Percentiles rank a stretch among this genome's conserved stretches.
phyloP scores from a whole-genome alignment of 306 rosid species.

The Trichosanthes truncata region DNA sequence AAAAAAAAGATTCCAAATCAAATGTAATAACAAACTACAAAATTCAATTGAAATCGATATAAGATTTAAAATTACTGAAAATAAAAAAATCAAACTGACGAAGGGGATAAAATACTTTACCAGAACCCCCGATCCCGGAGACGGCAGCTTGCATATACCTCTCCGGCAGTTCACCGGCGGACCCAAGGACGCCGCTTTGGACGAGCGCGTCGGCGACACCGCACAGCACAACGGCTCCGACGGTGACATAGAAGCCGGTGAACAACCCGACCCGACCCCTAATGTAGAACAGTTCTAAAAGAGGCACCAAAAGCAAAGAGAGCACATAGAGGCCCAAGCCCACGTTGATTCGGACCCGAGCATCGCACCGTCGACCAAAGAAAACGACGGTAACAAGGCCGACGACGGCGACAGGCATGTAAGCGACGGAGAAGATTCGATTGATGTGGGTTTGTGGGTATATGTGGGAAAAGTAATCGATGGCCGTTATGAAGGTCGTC shows the following conservation, averaged over 20 bases:
- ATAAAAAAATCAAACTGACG: too few relatives aligned
- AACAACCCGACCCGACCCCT: conserved; percentile 69
- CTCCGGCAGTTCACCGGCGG: conserved; percentile 75
- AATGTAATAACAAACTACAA: too few relatives aligned
- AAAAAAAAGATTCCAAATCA: too few relatives aligned
- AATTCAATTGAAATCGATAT: too few relatives aligned
- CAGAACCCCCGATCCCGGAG: conserved; percentile 72
- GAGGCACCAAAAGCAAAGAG: conserved; percentile 44
- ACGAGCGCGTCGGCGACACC: conserved; percentile 58
- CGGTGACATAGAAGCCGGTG: conserved; percentile 51
- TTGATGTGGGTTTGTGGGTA: conserved; percentile 74
- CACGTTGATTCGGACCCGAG: conserved; percentile 45
- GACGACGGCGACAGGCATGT: conserved; percentile 36
- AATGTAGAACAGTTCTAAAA: conserved; percentile 37
- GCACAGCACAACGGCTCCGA: conserved; percentile 33
- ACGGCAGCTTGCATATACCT: conserved; percentile 72
- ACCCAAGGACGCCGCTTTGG: conserved; percentile 63
- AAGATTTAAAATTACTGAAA: too few relatives aligned
- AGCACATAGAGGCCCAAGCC: conserved; percentile 48
- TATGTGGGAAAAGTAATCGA: conserved; percentile 73
- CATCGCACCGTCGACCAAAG: conserved; percentile 36
- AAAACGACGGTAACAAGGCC: conserved; percentile 39
- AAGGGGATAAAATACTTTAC: too few relatives aligned
- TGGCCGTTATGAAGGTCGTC: conserved; percentile 84
- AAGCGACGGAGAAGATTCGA: conserved; percentile 58